Percentiles rank a stretch among this genome's conserved stretches.
Conservation (phyloP, 2,329 filamentous ascomycete species). For the Botryotinia narcissicola region DNA sequence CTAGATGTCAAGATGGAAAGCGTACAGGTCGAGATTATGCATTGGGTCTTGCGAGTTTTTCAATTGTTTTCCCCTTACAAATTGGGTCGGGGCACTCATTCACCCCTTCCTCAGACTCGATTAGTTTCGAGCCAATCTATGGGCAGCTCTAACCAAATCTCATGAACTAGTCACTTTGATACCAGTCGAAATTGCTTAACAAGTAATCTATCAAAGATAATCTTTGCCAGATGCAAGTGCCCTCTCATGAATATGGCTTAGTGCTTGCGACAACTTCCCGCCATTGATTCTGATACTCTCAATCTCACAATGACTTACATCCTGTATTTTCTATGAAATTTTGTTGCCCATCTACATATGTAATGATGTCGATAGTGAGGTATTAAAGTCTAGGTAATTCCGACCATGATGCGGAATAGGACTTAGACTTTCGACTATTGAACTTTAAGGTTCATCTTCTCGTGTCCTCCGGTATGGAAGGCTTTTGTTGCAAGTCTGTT, state of each 20-base stretch:
- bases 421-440: background rate
- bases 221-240: background rate
- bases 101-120: background rate
- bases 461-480: background rate
- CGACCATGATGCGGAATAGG: background rate
- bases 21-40: background rate
- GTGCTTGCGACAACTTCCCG: background rate
- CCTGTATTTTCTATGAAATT: background rate
- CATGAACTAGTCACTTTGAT: background rate
- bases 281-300: background rate
- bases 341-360: background rate
- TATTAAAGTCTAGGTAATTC: background rate
- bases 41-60: background rate
- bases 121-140: background rate
- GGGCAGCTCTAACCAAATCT: background rate
- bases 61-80: background rate
- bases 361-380: background rate
- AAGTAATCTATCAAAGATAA: background rate
- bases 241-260: background rate
- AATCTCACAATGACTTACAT: background rate
- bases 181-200: background rate
- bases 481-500: constrained; percentile 1
- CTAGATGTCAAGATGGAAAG: background rate
- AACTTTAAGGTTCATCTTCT: background rate
- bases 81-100: background rate